These are phyloP conservation scores for Coemansia asiatica DNA, from an alignment of 192 early-diverging fungal species.

Conservation along the genomic window DNA sequence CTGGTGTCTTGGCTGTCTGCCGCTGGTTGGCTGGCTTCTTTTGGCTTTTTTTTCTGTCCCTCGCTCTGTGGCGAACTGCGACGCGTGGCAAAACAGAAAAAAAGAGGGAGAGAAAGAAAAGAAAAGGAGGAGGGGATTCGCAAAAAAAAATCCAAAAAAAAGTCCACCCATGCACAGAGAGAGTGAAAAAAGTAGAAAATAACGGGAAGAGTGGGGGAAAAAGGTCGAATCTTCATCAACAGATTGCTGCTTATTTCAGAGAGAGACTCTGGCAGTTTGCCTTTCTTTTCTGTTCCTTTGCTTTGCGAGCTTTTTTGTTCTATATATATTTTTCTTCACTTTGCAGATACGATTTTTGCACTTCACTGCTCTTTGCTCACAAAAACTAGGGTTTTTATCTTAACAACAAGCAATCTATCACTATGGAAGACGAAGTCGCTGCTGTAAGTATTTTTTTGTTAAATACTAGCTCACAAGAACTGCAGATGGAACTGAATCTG, in stretches of 20 bases:
- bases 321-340: constrained; percentile 12
- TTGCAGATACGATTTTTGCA: not conserved
- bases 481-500: not conserved
- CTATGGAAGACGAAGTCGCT: constrained; percentile 82
- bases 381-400: constrained; percentile 6
- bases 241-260: not conserved
- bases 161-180: not conserved
- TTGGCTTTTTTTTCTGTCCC: not conserved
- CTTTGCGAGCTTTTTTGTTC: constrained; percentile 17
- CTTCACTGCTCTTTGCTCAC: constrained; percentile 17
- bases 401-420: constrained; percentile 27
- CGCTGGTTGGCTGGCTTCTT: not conserved
- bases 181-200: not conserved
- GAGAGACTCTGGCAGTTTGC: not conserved
- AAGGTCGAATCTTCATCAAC: not conserved
- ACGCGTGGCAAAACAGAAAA: constrained; percentile 13
- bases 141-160: not conserved
- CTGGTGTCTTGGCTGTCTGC: constrained; percentile 6
- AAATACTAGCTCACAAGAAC: not conserved
- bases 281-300: constrained; percentile 17
- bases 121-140: constrained; percentile 4
- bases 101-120: constrained; percentile 2
- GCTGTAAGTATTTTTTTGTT: constrained; percentile 61
- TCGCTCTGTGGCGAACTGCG: constrained; percentile 7
- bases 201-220: not conserved